Base-by-base conservation (phyloP, 371 early-diverging fungal genomes). In the Nosema granulosis region DNA sequence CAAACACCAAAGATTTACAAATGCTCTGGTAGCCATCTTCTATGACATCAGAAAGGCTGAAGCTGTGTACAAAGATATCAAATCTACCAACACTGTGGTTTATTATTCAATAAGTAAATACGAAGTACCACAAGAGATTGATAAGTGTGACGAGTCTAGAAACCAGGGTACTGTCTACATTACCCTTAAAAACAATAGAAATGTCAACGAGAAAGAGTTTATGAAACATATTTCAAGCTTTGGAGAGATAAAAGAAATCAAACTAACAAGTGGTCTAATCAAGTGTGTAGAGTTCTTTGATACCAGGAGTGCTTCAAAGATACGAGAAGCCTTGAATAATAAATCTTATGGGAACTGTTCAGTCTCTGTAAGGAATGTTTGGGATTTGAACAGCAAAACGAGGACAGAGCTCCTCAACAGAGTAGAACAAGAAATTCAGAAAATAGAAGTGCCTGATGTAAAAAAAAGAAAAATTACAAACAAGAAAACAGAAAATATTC, bases 251-350 rank as follows among this genome's bases (percentile, higher is more conserved):
- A 79, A 68, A 77, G 82, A 78, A 22, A 76, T 82, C 12, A 62
- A 80, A 58, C 31, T 74, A 12, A 69, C 75, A 20, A 80, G 76
- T 57, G 35, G 32, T 13, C 49, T 62, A n/a, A 75, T 76, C 20
- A 76, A 78, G 71, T 82, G 82, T 72, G 71, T 85, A 11, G 79
- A 81, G 35, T 85, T 77, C 68, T 85, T 67, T 66, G 82, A 83
- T 74, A 49, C 74, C 37, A 73, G 82, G 57, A 52, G 31, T 65
- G 78, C 85, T 0, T 28, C 56, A 24, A 75, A 75, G 63, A 82
- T 82, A 4, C 61, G 51, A 20, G 59, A 38, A 18, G 68, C 51
- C 3, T 61, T 85, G 22, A 68, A 71, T 31, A 67, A 63, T 37
- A 37, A 43, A 29, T 13, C 11, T 12, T 76, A 62, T 74, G 50